These are phyloP conservation scores for Sporothrix phasma DNA, from an alignment of 2,329 filamentous ascomycete species.

Conservation along the genomic window DNA sequence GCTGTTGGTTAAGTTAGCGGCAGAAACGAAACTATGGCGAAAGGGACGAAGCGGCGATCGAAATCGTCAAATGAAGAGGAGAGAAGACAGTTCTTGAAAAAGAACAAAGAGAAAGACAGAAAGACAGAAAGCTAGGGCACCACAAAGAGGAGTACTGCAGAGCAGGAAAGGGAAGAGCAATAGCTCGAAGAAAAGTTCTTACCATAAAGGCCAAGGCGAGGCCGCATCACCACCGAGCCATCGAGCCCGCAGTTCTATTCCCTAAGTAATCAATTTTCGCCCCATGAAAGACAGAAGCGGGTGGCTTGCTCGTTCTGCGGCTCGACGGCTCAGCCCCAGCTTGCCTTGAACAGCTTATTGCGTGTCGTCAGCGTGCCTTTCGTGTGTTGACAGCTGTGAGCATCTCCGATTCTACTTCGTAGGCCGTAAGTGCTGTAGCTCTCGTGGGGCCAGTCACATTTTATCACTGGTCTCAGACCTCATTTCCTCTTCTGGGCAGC, in stretches of 20 bases:
- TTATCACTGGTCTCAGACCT: not conserved
- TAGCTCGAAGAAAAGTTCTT: not conserved
- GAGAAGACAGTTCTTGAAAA: not conserved
- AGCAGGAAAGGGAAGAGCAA: not conserved
- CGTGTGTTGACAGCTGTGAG: not conserved
- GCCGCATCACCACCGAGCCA: not conserved
- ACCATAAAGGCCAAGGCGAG: not conserved
- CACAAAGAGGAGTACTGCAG: not conserved
- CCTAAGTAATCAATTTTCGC: not conserved
- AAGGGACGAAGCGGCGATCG: not conserved
- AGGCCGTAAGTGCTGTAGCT: constrained; percentile 4
- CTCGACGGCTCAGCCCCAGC: not conserved
- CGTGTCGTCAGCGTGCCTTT: not conserved
- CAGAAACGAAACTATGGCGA: not conserved
- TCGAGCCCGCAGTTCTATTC: not conserved
- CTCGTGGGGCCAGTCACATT: not conserved
- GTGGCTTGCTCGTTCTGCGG: not conserved
- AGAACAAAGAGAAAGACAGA: not conserved
- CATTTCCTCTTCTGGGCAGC: not conserved
- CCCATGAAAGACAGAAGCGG: not conserved
- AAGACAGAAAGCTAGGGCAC: not conserved
- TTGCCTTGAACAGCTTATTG: not conserved
- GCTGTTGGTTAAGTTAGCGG: not conserved
- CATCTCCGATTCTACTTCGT: not conserved
- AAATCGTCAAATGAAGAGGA: not conserved